These are phyloP conservation scores for Eucalyptus lansdowneana DNA, from an alignment of 345 rosid genomes.

Conservation along the genomic window DNA sequence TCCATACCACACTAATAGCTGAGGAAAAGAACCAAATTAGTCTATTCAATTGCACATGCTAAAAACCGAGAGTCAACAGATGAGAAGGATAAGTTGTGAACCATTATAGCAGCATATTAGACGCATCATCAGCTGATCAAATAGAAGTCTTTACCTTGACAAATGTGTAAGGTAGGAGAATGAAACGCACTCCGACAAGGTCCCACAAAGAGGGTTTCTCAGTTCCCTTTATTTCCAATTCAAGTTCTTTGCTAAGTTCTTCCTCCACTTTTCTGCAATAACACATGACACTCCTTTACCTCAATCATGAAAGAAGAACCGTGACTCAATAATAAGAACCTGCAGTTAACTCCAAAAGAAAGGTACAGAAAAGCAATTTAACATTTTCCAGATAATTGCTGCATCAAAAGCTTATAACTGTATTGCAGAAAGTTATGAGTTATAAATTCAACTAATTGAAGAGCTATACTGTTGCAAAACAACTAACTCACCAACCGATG, in stretches of 20 bases:
- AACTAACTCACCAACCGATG: not conserved
- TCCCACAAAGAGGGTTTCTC: slow-evolving; percentile 72
- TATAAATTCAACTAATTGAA: not conserved
- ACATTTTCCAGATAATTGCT: not conserved
- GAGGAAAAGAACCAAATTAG: not conserved
- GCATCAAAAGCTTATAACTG: not conserved
- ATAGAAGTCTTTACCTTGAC: slow-evolving; percentile 40
- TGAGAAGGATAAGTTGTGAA: not conserved
- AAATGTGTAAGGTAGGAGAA: slow-evolving; percentile 71
- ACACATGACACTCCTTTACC: not conserved
- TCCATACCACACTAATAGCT: slow-evolving; percentile 61
- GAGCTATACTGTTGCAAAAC: not conserved
- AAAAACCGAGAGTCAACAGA: not conserved
- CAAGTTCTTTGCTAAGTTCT: slow-evolving; percentile 90
- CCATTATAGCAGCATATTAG: not conserved
- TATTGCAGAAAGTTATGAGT: not conserved
- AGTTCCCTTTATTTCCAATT: slow-evolving; percentile 83
- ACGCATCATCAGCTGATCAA: not conserved
- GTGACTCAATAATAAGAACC: not conserved
- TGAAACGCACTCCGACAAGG: slow-evolving; percentile 53
- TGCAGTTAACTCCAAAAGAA: not conserved
- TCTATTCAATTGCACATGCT: not conserved
- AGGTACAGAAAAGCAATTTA: not conserved
- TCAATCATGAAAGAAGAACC: not conserved
- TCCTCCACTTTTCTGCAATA: slow-evolving; percentile 63